Conservation (phyloP, 805 yeast species). For the Saturnispora bothae region DNA sequence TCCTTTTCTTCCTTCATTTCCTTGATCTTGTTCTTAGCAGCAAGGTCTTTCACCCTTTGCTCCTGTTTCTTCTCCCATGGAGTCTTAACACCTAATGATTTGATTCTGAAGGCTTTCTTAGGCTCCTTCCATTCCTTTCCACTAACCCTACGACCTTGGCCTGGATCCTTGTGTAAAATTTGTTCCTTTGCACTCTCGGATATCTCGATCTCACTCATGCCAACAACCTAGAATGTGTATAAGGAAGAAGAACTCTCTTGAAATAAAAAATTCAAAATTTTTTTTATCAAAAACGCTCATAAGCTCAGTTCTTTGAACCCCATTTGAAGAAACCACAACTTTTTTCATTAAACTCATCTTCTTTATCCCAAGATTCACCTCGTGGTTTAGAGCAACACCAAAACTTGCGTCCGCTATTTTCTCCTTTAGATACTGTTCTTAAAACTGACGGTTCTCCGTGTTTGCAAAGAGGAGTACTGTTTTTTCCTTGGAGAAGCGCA, state of each 20-base stretch:
- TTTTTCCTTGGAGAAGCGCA: constrained; percentile 13
- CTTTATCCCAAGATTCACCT: constrained; percentile 17
- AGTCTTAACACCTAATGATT: constrained; percentile 46
- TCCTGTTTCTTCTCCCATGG: constrained; percentile 61
- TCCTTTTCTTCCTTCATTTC: constrained; percentile 74
- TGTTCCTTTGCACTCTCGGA: constrained; percentile 2
- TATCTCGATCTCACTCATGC: constrained; percentile 5
- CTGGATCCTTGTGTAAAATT: constrained; percentile 13
- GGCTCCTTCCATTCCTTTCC: constrained; percentile 59
- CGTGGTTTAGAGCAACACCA: constrained; percentile 40
- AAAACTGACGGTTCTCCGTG: constrained; percentile 38
- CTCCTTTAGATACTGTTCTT: constrained; percentile 33
- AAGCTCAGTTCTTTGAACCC: constrained; percentile 25
- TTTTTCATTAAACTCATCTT: constrained; percentile 2
- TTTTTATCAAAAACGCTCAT: constrained; percentile 3
- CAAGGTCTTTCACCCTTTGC: constrained; percentile 54
- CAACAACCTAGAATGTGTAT: not conserved
- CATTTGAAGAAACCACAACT: constrained; percentile 49
- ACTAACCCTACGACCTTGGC: constrained; percentile 24
- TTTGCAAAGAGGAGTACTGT: constrained; percentile 32
- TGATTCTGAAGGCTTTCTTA: constrained; percentile 59
- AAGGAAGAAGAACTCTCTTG: not conserved
- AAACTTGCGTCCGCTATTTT: constrained; percentile 40
- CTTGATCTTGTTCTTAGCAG: constrained; percentile 56
- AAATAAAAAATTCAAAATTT: constrained; percentile 2